Percentiles rank a stretch among this genome's conserved stretches.
phyloP scores from a whole-genome alignment of 2,329 filamentous ascomycete species.

The Fusarium oxysporum region DNA sequence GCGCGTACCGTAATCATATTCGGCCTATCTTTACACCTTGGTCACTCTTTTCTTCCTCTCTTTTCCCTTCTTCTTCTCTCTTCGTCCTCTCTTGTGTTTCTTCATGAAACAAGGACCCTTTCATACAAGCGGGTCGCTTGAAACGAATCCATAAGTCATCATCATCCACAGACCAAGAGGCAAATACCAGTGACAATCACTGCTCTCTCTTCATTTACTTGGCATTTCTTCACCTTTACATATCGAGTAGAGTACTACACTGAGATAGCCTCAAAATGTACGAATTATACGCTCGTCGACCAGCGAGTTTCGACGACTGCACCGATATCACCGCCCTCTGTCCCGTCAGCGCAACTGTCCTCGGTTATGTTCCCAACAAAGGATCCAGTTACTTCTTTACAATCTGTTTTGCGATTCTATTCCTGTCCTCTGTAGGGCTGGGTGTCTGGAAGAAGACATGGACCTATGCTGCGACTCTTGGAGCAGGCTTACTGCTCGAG shows the following conservation, averaged over 20 bases:
- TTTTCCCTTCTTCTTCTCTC: neutral
- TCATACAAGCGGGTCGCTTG: slow-evolving; percentile 9
- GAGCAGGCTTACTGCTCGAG: slow-evolving; percentile 63
- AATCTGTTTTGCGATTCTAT: slow-evolving; percentile 59
- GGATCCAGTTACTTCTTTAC: slow-evolving; percentile 67
- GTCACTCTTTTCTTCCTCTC: neutral
- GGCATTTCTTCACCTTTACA: neutral
- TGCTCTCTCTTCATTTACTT: neutral
- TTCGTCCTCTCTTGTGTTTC: neutral
- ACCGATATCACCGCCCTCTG: slow-evolving; percentile 55
- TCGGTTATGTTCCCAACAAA: slow-evolving; percentile 68
- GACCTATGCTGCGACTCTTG: slow-evolving; percentile 63
- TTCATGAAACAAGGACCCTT: neutral
- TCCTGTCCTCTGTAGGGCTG: slow-evolving; percentile 55
- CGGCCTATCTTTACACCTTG: slow-evolving; percentile 6
- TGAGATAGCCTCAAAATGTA: slow-evolving; percentile 7
- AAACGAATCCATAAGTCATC: slow-evolving; percentile 3
- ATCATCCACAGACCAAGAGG: slow-evolving; percentile 1
- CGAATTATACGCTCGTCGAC: slow-evolving; percentile 29
- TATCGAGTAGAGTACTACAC: neutral
- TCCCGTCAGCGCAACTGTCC: slow-evolving; percentile 63
- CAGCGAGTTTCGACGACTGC: slow-evolving; percentile 45
- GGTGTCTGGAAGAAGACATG: slow-evolving; percentile 66
- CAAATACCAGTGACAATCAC: neutral
- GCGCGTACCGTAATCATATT: neutral